Conservation (phyloP, 192 early-diverging fungal species). For the Coemansia pectinata region DNA sequence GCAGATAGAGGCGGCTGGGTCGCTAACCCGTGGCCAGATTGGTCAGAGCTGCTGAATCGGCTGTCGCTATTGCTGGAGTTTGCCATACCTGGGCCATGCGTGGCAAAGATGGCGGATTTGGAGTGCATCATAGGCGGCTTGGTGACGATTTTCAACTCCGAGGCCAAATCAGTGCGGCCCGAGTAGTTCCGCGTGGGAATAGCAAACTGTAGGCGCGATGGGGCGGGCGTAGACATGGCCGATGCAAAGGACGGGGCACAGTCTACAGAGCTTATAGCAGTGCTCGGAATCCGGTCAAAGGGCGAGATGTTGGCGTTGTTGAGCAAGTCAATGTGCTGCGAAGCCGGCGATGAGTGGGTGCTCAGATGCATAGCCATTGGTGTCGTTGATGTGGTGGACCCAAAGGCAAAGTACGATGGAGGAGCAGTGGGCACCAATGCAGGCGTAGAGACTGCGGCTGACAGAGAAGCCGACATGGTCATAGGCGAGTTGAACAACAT, state of each 20-base stretch:
- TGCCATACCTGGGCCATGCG: conserved; percentile 6
- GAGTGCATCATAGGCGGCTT: conserved; percentile 19
- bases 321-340: conserved; percentile 8
- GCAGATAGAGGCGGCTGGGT: conserved; percentile 14
- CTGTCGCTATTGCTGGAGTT: conserved; percentile 18
- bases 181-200: not conserved
- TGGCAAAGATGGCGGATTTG: conserved; percentile 11
- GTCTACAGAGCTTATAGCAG: conserved; percentile 3
- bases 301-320: conserved; percentile 15
- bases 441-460: not conserved
- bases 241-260: conserved; percentile 9
- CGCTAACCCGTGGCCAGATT: conserved; percentile 24
- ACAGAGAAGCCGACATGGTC: not conserved
- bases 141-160: not conserved
- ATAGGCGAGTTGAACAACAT: conserved; percentile 15
- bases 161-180: not conserved
- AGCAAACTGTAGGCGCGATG: not conserved
- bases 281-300: conserved; percentile 2
- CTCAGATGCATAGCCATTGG: conserved; percentile 12
- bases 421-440: conserved; percentile 7
- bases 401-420: conserved; percentile 17
- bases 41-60: conserved; percentile 36
- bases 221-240: conserved; percentile 8
- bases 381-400: conserved; percentile 11
- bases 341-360: conserved; percentile 24